These are phyloP conservation scores for Suhomyces coccinellae DNA, from an alignment of 1,139 yeast genomes.

Conservation along the genomic window DNA sequence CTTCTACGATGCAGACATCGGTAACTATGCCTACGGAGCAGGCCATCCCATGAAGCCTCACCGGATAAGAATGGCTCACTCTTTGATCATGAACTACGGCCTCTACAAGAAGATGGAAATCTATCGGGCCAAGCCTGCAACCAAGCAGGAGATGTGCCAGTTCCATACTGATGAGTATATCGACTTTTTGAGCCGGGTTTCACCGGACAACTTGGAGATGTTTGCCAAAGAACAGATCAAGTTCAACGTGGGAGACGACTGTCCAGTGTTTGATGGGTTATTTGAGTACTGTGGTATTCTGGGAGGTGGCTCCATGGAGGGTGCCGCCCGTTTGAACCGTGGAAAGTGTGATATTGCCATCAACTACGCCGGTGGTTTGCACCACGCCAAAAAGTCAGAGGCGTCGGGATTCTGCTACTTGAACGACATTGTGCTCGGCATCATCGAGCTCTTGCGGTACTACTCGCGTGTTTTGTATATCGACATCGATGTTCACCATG, in stretches of 20 bases:
- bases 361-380: slow-evolving; percentile 97
- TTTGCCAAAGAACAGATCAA: slow-evolving; percentile 90
- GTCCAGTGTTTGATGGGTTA: slow-evolving; percentile 97
- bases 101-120: slow-evolving; percentile 96
- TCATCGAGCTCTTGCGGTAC: slow-evolving; percentile 81
- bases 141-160: slow-evolving; percentile 97
- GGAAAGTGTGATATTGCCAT: slow-evolving; percentile 95
- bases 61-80: slow-evolving; percentile 97
- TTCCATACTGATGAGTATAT: slow-evolving; percentile 97
- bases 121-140: slow-evolving; percentile 94
- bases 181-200: slow-evolving; percentile 87
- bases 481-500: slow-evolving; percentile 96
- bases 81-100: slow-evolving; percentile 95
- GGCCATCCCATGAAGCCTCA: slow-evolving; percentile 99
- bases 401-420: slow-evolving; percentile 96
- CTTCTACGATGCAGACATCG: slow-evolving; percentile 74
- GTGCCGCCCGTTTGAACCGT: slow-evolving; percentile 86
- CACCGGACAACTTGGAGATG: slow-evolving; percentile 90
- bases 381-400: slow-evolving; percentile 94
- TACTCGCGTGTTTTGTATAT: slow-evolving; percentile 93
- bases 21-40: slow-evolving; percentile 96
- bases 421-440: slow-evolving; percentile 83
- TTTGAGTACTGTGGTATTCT: slow-evolving; percentile 91
- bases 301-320: slow-evolving; percentile 98
- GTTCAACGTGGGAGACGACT: slow-evolving; percentile 96